Base-by-base conservation (phyloP, 2,329 filamentous ascomycete genomes). In the Xylaria multiplex region DNA sequence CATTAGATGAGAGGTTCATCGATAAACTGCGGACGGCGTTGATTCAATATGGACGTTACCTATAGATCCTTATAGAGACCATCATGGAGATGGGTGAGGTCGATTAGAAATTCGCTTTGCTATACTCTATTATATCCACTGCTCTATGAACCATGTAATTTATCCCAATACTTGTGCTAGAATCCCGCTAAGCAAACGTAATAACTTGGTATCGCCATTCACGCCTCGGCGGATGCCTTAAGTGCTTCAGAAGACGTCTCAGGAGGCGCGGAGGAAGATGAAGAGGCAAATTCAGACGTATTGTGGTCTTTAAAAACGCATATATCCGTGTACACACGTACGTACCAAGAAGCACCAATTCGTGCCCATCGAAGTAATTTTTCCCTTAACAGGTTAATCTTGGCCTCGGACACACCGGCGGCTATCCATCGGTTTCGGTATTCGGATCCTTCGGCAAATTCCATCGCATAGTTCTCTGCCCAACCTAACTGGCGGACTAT, bases 321-420 rank as follows among this genome's bases (percentile, higher is more conserved):
- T 1, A 50, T 37, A 27, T 55, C 49, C 32, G 32, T 50, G 49
- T 55, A 55, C n/a, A 57, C 8, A 16, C 42, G 37, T 42, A 40
- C 14, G 35, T 46, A 46, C 45, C 22, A 56, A 24, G 57, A 40
- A 46, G 27, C 0, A 5, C 6, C 16, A 30, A 22, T 6, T 2
- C 4, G 3, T 1, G 27, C 45, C 49, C 55, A 64, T 6, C 3
- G 1, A 7, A 0, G 3, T 9, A 55, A 24, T 13, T 37, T 55
- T 14, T 49, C 4, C 8, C 6, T 9, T 43, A 54, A 35, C 42
- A 60, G 37, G 27, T 64, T 11, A 24, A 60, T 56, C 1, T 9
- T 50, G 16, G 16, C 11, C n/a, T 53, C 46, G 1, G 2, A 2
- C 14, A 59, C 40, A 1, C 61, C 46, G 22, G 46, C 45, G 8